These are phyloP conservation scores for Solanum ossicruentum DNA, from an alignment of 257 asterid genomes.

Conservation along the genomic window DNA sequence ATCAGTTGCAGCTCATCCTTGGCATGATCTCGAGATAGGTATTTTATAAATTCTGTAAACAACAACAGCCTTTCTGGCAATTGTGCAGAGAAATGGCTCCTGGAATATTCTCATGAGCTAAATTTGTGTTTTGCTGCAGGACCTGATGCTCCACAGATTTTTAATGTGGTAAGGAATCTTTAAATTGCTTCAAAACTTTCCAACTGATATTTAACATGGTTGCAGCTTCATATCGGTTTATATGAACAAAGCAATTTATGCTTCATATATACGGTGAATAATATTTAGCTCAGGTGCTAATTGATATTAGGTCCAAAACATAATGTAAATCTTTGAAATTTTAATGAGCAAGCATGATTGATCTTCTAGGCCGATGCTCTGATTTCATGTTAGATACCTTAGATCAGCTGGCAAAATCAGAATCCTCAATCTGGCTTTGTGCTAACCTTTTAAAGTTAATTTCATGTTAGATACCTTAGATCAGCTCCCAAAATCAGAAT, in stretches of 20 bases:
- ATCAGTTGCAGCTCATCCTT: conserved; percentile 91
- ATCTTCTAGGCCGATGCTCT: background rate
- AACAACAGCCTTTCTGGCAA: background rate
- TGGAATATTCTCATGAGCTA: background rate
- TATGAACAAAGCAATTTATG: background rate
- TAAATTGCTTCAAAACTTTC: background rate
- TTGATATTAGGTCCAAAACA: background rate
- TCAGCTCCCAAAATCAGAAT: background rate
- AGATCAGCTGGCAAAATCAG: background rate
- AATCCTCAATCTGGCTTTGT: background rate
- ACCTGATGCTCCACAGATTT: conserved; percentile 67
- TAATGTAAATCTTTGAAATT: background rate
- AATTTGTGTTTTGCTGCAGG: conserved; percentile 43
- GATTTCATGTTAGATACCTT: background rate
- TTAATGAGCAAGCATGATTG: background rate
- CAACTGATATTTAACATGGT: background rate
- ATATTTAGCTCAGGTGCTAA: background rate
- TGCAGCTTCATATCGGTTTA: background rate
- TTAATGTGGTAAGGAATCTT: conserved; percentile 68
- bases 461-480: background rate
- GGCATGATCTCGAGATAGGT: conserved; percentile 99
- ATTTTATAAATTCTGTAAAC: background rate
- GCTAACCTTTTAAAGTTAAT: background rate
- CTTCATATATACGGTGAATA: background rate
- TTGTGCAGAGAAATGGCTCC: background rate